These are phyloP conservation scores for fission yeast (Schizosaccharomyces pombe) DNA, from an alignment of 805 yeast species.

Conservation along the genomic window DNA sequence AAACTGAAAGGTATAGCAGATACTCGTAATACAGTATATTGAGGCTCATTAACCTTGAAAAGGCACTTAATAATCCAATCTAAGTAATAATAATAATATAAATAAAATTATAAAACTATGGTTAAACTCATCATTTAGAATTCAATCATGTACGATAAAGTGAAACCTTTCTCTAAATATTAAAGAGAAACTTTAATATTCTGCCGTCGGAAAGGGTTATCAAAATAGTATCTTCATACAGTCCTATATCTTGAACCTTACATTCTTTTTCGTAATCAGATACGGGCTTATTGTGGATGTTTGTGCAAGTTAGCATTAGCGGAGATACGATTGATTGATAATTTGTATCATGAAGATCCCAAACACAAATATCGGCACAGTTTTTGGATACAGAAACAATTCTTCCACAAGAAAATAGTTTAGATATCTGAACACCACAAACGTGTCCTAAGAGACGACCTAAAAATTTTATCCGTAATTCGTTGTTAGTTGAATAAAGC, in stretches of 20 bases:
- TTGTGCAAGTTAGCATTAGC: too few relatives aligned
- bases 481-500: background rate
- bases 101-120: too few relatives aligned
- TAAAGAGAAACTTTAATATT: background rate
- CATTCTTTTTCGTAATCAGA: too few relatives aligned
- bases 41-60: too few relatives aligned
- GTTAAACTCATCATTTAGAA: too few relatives aligned
- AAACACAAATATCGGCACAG: background rate
- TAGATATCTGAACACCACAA: background rate
- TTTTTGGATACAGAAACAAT: background rate
- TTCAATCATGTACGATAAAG: too few relatives aligned
- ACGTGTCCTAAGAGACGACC: background rate
- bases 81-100: too few relatives aligned
- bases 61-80: too few relatives aligned
- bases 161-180: too few relatives aligned
- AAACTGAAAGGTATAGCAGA: too few relatives aligned
- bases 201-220: background rate
- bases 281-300: too few relatives aligned
- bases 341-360: background rate
- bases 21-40: too few relatives aligned
- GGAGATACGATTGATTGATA: background rate
- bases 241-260: background rate
- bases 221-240: background rate
- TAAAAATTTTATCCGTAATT: background rate
- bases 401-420: background rate